phyloP scores from a whole-genome alignment of 371 early-diverging fungal genomes.

The Astathelohania contejeani region DNA sequence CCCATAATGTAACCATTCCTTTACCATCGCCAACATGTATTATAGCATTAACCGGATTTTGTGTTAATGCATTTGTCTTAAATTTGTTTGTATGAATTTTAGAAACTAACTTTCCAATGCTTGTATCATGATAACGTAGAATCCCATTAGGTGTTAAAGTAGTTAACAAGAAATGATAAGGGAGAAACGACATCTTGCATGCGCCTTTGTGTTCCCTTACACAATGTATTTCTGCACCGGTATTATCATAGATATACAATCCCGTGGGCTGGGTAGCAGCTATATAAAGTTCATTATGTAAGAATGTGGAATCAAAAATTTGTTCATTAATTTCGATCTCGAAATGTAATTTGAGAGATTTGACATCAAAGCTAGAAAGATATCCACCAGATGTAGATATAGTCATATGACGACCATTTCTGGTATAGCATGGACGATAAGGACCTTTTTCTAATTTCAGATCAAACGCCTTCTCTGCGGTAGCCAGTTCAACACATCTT shows the following conservation, averaged over 20 bases:
- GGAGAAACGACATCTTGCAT: slow-evolving; percentile 69
- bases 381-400: slow-evolving; percentile 75
- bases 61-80: slow-evolving; percentile 51
- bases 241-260: slow-evolving; percentile 80
- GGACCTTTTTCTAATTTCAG: slow-evolving; percentile 69
- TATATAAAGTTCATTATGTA: slow-evolving; percentile 84
- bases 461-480: slow-evolving; percentile 64
- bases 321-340: slow-evolving; percentile 72
- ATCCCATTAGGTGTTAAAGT: slow-evolving; percentile 57
- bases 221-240: slow-evolving; percentile 78
- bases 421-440: slow-evolving; percentile 67
- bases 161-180: slow-evolving; percentile 80
- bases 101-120: slow-evolving; percentile 70
- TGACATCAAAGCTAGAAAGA: slow-evolving; percentile 75
- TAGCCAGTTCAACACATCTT: slow-evolving; percentile 61
- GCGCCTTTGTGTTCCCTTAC: slow-evolving; percentile 65
- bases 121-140: slow-evolving; percentile 82
- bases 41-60: slow-evolving; percentile 77
- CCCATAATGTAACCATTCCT: slow-evolving; percentile 83
- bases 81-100: slow-evolving; percentile 52
- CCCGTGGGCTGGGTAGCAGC: slow-evolving; percentile 86
- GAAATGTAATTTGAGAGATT: slow-evolving; percentile 60
- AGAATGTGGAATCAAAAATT: slow-evolving; percentile 61
- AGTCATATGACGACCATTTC: slow-evolving; percentile 57
- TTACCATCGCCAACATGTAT: slow-evolving; percentile 73